Conservation (phyloP, 2,329 filamentous ascomycete genomes). For the Fusarium domesticum region DNA sequence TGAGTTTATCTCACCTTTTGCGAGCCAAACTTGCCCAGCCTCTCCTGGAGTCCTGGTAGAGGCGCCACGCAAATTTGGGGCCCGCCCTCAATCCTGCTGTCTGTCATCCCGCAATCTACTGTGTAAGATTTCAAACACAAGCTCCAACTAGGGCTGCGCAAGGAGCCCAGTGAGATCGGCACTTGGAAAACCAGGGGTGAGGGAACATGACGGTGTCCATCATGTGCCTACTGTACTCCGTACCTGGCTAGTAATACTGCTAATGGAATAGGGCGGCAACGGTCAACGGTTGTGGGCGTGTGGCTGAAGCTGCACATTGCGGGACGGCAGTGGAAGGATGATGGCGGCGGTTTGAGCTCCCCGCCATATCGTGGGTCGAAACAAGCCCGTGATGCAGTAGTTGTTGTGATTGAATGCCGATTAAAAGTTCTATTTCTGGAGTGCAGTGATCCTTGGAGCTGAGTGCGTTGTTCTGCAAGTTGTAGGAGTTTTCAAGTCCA, state of each 20-base stretch:
- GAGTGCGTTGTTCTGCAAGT: neutral
- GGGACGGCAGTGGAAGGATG: constrained; percentile 1
- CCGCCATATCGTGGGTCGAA: constrained; percentile 7
- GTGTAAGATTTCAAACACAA: neutral
- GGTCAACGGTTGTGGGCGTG: constrained; percentile 3
- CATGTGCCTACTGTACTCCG: too few species aligned
- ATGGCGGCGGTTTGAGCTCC: constrained; percentile 1
- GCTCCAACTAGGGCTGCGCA: neutral
- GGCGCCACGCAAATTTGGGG: neutral
- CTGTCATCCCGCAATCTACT: constrained; percentile 8
- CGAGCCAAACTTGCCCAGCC: too few species aligned
- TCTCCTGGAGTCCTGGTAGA: neutral
- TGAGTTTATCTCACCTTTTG: too few species aligned
- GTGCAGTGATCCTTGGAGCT: constrained; percentile 3
- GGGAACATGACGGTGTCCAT: neutral
- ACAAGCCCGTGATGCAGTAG: constrained; percentile 4
- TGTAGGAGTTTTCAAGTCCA: neutral
- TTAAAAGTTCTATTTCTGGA: constrained; percentile 20
- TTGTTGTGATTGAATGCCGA: constrained; percentile 3
- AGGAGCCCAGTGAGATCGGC: constrained; percentile 8
- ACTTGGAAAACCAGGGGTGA: constrained; percentile 8
- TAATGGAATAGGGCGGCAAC: constrained; percentile 10
- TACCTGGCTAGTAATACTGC: constrained; percentile 9
- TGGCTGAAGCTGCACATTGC: constrained; percentile 5
- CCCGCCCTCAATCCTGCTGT: neutral